Evolutionary conservation across 176 grass and related monocot genomes (phyloP).

Genomic region (Rhipidocladum racemiflorum): DNA sequence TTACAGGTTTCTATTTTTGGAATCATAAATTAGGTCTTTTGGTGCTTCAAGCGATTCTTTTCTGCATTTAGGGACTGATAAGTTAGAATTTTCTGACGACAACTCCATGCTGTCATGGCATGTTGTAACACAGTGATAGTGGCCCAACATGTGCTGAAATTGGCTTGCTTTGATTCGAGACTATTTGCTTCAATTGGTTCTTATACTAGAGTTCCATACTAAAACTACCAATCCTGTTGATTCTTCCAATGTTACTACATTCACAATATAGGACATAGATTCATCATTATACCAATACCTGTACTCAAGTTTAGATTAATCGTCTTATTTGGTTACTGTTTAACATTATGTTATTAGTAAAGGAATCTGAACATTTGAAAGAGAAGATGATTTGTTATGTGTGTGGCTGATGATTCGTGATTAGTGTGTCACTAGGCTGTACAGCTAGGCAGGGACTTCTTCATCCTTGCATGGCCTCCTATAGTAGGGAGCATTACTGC

Average conservation of each 20-base stretch:
- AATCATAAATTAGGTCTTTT: background rate
- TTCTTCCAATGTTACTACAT: background rate
- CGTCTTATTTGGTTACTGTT: background rate
- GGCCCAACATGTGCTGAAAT: background rate
- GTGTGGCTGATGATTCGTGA: background rate
- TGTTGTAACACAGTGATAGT: background rate
- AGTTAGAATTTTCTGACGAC: background rate
- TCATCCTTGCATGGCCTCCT: background rate
- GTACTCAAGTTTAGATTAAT: slow-evolving; percentile 10
- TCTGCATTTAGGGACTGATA: slow-evolving; percentile 32
- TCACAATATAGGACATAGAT: background rate
- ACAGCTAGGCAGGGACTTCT: background rate
- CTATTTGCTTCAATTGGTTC: too few species aligned
- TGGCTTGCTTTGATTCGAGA: background rate
- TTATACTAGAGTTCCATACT: background rate
- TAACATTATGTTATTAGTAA: background rate
- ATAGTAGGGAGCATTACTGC: background rate
- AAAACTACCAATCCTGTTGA: background rate
- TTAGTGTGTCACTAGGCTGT: background rate
- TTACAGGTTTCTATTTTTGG: background rate
- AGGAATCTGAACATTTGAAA: background rate
- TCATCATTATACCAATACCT: background rate
- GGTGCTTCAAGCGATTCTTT: background rate
- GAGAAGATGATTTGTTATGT: background rate
- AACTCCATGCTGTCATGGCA: background rate